Evolutionary conservation across 148 eudicot genomes (phyloP), one percentile per base, ranked within the genome.

Genomic region (Vaccinium darrowii): DNA sequence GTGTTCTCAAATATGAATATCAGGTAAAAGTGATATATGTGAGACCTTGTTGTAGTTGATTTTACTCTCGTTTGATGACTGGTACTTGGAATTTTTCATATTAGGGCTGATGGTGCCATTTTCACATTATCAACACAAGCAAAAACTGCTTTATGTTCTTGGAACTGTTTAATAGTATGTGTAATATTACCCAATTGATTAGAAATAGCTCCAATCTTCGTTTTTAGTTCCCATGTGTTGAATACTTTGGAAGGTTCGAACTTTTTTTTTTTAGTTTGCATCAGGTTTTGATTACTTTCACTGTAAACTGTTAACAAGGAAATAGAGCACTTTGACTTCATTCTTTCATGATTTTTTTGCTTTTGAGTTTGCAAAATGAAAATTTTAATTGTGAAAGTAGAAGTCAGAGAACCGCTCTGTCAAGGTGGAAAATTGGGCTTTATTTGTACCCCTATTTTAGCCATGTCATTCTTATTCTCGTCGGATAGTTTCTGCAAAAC

Each of bases 61-160:
- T 77, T 77, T 51, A 5, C 33, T n/a, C 54, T 15, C 16, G 9
- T 51, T 54, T 53, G 18, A 1, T 11, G 27, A 10, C 12, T 16
- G 58, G 19, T 77, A 52, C 19, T 14, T 50, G 36, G 33, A 6
- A 9, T 33, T 53, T 23, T 53, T 78, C 47, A 27, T 47, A 15
- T 78, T 53, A 53, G 58, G 60, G 58, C 60, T 25, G 30, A 10
- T n/a, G 80, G 19, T 52, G 80, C 57, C 57, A 51, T 78, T 78
- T 78, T 23, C 39, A 50, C 39, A 51, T 77, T 52, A 39, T 78
- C 80, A 52, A 53, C 52, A 14, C 60, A 23, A 25, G 13, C 21
- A 25, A 52, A 78, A 52, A 7, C 30, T 65, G 30, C 71, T 69
- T 27, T 69, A 27, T 27, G 74, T 12, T 69, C 15, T 69, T 69